phyloP scores from a whole-genome alignment of 2,329 filamentous ascomycete genomes.

The Aspergillus proliferans region DNA sequence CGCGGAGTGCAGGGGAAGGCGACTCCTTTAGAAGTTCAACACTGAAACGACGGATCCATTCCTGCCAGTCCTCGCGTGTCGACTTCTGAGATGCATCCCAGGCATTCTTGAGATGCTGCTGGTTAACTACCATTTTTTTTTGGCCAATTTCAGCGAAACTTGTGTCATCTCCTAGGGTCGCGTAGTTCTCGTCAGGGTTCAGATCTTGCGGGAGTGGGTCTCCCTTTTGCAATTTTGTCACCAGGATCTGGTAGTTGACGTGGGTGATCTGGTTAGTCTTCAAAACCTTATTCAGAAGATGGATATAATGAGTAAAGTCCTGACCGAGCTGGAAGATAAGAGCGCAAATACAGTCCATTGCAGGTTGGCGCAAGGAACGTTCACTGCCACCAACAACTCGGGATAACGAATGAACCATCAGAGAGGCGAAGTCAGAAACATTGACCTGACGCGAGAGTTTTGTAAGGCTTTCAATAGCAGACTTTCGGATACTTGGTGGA shows the following conservation, averaged over 20 bases:
- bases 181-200: conserved; percentile 76
- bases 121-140: conserved; percentile 95
- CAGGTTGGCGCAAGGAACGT: conserved; percentile 66
- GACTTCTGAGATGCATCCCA: conserved; percentile 98
- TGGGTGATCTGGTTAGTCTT: conserved; percentile 75
- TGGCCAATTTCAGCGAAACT: conserved; percentile 76
- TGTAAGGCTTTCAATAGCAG: conserved; percentile 89
- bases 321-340: conserved; percentile 93
- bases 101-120: conserved; percentile 90
- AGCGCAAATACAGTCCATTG: conserved; percentile 88
- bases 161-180: conserved; percentile 70
- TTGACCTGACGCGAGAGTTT: conserved; percentile 95
- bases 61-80: conserved; percentile 97
- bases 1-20: conserved; percentile 87
- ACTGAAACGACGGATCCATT: conserved; percentile 96
- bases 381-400: conserved; percentile 72
- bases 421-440: conserved; percentile 90
- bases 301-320: conserved; percentile 91
- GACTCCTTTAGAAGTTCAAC: conserved; percentile 92
- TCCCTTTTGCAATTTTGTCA: conserved; percentile 88
- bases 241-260: conserved; percentile 83
- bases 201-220: conserved; percentile 93
- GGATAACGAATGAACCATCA: conserved; percentile 90
- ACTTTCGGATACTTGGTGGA: conserved; percentile 70
- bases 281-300: conserved; percentile 83